Percentiles rank a stretch among this genome's conserved stretches.
These are phyloP conservation scores for Wickerhamiella pararugosa DNA, from an alignment of 1,139 yeast genomes.

Conservation along the genomic window DNA sequence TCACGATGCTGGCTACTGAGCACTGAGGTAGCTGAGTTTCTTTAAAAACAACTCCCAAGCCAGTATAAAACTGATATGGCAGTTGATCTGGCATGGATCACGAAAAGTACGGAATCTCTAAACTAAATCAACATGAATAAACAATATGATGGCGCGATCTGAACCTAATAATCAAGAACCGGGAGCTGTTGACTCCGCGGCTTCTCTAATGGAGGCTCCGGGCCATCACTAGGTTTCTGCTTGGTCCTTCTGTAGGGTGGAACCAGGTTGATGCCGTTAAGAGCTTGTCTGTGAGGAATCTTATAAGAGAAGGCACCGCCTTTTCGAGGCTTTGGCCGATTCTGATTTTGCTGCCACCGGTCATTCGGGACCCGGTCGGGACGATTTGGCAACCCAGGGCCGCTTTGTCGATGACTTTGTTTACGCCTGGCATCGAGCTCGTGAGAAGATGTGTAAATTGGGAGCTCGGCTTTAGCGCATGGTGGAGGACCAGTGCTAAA, in stretches of 20 bases:
- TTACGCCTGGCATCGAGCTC: slow-evolving; percentile 66
- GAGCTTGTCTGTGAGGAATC: slow-evolving; percentile 6
- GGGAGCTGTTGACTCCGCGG: too few relatives aligned
- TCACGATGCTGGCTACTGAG: too few relatives aligned
- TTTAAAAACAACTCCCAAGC: too few relatives aligned
- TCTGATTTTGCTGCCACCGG: not conserved
- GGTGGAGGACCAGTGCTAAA: slow-evolving; percentile 28
- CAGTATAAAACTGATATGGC: too few relatives aligned
- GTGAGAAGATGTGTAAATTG: slow-evolving; percentile 71
- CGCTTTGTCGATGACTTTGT: slow-evolving; percentile 27
- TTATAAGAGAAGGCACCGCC: slow-evolving; percentile 9
- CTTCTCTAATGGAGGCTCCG: not conserved
- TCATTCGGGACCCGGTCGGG: not conserved
- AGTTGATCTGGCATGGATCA: too few relatives aligned
- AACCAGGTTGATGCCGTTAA: slow-evolving; percentile 7
- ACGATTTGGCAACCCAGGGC: slow-evolving; percentile 5
- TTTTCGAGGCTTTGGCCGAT: not conserved
- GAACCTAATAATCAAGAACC: too few relatives aligned
- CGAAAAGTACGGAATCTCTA: too few relatives aligned
- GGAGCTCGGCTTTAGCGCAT: slow-evolving; percentile 35
- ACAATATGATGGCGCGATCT: too few relatives aligned
- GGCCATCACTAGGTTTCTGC: slow-evolving; percentile 1
- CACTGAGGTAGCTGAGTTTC: too few relatives aligned
- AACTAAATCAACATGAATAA: too few relatives aligned
- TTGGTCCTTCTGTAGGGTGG: slow-evolving; percentile 10